Percentiles rank a stretch among this genome's conserved stretches.
phyloP scores from a whole-genome alignment of 2,329 filamentous ascomycete genomes.

The Trichoderma breve region DNA sequence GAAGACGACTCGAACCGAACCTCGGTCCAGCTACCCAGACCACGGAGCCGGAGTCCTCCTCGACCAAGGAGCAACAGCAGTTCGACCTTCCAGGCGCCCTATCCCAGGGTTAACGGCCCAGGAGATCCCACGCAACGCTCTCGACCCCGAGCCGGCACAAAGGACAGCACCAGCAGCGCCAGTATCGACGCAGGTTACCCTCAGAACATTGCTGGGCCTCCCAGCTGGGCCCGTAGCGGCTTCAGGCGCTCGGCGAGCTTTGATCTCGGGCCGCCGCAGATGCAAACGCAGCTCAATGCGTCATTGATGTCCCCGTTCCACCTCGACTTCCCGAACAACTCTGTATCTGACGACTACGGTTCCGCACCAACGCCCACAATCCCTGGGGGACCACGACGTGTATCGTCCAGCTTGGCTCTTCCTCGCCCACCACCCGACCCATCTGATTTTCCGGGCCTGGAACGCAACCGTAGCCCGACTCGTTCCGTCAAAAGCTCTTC shows the following conservation, averaged over 20 bases:
- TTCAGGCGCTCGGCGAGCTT: constrained; percentile 67
- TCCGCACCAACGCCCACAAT: constrained; percentile 84
- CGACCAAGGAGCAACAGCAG: constrained; percentile 74
- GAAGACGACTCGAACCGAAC: constrained; percentile 52
- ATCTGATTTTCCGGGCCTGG: constrained; percentile 40
- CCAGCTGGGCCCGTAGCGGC: constrained; percentile 53
- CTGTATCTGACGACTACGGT: constrained; percentile 59
- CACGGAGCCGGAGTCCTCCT: not conserved
- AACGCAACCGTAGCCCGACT: constrained; percentile 55
- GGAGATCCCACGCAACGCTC: constrained; percentile 48
- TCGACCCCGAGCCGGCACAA: constrained; percentile 64
- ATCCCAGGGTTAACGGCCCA: constrained; percentile 63
- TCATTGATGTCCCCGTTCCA: constrained; percentile 41
- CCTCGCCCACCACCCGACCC: constrained; percentile 41
- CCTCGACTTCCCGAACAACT: constrained; percentile 49
- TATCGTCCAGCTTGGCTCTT: constrained; percentile 34
- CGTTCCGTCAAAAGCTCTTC: constrained; percentile 55
- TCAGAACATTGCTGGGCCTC: constrained; percentile 54
- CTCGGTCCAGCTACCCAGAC: constrained; percentile 47
- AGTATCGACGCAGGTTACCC: constrained; percentile 63
- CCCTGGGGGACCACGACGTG: constrained; percentile 70
- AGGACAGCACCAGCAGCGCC: constrained; percentile 65
- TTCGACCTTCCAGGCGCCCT: constrained; percentile 63
- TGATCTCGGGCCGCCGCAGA: constrained; percentile 53
- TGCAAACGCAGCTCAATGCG: constrained; percentile 28